Conservation (phyloP, 768 basidiomycete species). For the Hygrophorus russula region DNA sequence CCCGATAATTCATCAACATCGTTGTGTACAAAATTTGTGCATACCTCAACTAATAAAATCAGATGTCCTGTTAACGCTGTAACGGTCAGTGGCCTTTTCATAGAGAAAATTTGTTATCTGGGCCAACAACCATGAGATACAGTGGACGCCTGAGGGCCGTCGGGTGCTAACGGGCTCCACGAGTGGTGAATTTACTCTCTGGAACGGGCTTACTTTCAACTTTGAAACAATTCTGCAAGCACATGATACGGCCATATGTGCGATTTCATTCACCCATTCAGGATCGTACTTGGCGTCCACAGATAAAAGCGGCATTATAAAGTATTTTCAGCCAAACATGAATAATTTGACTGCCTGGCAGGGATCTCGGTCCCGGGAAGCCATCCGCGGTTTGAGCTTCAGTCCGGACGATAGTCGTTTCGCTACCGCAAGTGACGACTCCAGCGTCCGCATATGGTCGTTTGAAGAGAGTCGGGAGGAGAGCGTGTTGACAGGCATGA, state of each 20-base stretch:
- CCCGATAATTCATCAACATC: conserved; percentile 87
- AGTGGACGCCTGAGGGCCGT: conserved; percentile 98
- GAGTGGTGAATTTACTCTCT: conserved; percentile 95
- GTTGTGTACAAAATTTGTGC: conserved; percentile 92
- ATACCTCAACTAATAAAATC: conserved; percentile 98
- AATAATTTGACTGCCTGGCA: conserved; percentile 94
- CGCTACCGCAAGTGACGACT: conserved; percentile 93
- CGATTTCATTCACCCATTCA: conserved; percentile 83
- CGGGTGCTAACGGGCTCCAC: conserved; percentile 91
- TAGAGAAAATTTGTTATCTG: background rate
- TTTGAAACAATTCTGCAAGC: conserved; percentile 99
- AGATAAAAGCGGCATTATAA: conserved; percentile 90
- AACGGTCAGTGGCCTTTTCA: conserved; percentile 43
- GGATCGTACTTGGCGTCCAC: conserved; percentile 90
- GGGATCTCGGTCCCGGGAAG: conserved; percentile 79
- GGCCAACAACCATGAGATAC: conserved; percentile 1
- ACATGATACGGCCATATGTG: conserved; percentile 89
- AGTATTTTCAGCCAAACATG: conserved; percentile 99
- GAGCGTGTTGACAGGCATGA: conserved; percentile 68
- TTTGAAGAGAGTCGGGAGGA: conserved; percentile 90
- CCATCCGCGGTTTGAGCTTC: conserved; percentile 84
- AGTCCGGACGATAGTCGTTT: conserved; percentile 88
- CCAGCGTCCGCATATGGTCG: conserved; percentile 89
- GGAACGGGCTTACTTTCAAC: conserved; percentile 99
- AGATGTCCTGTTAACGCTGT: conserved; percentile 95